Evolutionary conservation across 78 protist species (phyloP).

Genomic region (Fonticula alba): DNA sequence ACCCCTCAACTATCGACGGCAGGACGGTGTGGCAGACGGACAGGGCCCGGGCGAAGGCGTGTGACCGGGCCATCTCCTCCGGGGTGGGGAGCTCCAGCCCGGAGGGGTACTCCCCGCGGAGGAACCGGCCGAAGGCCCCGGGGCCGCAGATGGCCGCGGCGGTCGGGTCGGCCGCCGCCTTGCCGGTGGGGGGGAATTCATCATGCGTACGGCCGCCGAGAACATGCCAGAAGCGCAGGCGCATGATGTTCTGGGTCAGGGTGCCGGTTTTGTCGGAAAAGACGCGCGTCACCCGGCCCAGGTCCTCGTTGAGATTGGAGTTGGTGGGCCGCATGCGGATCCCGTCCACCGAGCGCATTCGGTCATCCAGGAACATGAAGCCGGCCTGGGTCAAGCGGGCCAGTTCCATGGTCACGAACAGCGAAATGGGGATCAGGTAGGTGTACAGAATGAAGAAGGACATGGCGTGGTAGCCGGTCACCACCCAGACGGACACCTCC

Average conservation of each 20-base stretch:
- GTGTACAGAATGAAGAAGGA: not conserved
- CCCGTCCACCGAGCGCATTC: not conserved
- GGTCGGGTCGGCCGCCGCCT: too few species aligned
- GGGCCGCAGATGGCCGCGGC: too few species aligned
- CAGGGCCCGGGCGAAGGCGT: too few species aligned
- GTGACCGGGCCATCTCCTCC: too few species aligned
- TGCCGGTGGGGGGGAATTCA: too few species aligned
- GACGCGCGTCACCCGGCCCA: conserved; percentile 10
- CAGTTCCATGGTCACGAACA: conserved; percentile 22
- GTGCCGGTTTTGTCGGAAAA: conserved; percentile 48
- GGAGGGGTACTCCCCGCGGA: too few species aligned
- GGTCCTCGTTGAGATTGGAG: conserved; percentile 15
- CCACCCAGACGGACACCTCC: too few species aligned
- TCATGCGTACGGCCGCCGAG: too few species aligned
- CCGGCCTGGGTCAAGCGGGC: not conserved
- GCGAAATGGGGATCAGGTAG: conserved; percentile 31
- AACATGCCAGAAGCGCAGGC: too few species aligned
- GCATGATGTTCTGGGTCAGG: conserved; percentile 36
- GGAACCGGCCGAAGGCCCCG: too few species aligned
- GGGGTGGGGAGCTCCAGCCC: too few species aligned
- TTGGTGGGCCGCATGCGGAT: not conserved
- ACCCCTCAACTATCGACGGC: conserved; percentile 6
- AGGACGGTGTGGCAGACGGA: conserved; percentile 30
- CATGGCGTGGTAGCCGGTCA: too few species aligned
- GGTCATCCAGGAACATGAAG: not conserved